Evolutionary conservation across 345 rosid genomes (phyloP).

Genomic region (Sapria himalayana): DNA sequence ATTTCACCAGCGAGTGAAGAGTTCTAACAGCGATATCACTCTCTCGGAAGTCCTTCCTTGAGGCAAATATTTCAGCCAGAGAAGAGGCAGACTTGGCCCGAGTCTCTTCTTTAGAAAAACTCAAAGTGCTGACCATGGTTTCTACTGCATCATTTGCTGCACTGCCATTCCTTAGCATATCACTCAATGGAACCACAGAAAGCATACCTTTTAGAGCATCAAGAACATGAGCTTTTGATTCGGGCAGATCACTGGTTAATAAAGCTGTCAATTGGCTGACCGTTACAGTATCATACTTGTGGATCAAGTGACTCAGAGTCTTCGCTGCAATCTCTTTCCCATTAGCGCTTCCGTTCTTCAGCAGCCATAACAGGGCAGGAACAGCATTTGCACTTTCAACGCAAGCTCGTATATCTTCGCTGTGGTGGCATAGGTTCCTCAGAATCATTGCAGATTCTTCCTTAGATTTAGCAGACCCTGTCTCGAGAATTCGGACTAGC

Average conservation of each 20-base stretch:
- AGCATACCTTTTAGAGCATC: conserved; percentile 96
- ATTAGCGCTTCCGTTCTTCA: conserved; percentile 86
- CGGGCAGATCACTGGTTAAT: conserved; percentile 87
- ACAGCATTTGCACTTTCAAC: conserved; percentile 99
- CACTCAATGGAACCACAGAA: conserved; percentile 58
- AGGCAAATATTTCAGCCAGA: conserved; percentile 70
- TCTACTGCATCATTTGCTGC: conserved; percentile 98
- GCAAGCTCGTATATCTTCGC: conserved; percentile 98
- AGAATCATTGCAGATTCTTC: conserved; percentile 96
- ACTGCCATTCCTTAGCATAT: conserved; percentile 80
- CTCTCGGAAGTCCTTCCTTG: conserved; percentile 83
- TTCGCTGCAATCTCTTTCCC: conserved; percentile 98
- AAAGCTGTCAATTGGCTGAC: conserved; percentile 94
- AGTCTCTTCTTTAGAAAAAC: conserved; percentile 78
- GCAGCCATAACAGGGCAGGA: conserved; percentile 94
- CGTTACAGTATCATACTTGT: conserved; percentile 92
- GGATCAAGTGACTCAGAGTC: conserved; percentile 89
- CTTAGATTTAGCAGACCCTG: conserved; percentile 93
- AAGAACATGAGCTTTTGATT: conserved; percentile 79
- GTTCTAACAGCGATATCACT: conserved; percentile 67
- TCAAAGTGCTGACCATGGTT: conserved; percentile 77
- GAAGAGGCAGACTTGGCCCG: conserved; percentile 93
- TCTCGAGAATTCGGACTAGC: conserved; percentile 92
- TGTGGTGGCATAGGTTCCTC: conserved; percentile 93
- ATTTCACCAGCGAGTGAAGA: conserved; percentile 49